Evolutionary conservation across 176 grass and related monocot species (phyloP).

Genomic region (Guadua angustifolia): DNA sequence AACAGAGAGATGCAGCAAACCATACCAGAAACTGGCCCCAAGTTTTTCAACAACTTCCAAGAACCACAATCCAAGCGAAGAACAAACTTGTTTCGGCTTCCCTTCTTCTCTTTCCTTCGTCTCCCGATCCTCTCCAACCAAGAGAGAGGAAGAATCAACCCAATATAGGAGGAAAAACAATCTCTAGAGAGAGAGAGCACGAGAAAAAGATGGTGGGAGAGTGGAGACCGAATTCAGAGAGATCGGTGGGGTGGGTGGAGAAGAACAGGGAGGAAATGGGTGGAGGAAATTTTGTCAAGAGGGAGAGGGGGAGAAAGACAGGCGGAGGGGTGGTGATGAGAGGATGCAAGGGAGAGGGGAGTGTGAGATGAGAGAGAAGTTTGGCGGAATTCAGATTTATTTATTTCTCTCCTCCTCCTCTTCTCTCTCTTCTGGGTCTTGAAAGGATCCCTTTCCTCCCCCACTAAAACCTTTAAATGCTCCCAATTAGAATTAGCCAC

Average conservation of each 20-base stretch:
- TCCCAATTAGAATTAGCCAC: conserved; percentile 33
- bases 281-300: conserved; percentile 61
- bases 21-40: conserved; percentile 35
- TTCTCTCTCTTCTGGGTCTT: conserved; percentile 9
- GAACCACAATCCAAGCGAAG: conserved; percentile 31
- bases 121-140: conserved; percentile 41
- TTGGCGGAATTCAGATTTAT: conserved; percentile 55
- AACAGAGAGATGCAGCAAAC: conserved; percentile 14
- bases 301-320: conserved; percentile 32
- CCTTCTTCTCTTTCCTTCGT: neutral
- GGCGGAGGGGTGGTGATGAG: conserved; percentile 39
- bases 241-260: conserved; percentile 52
- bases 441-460: conserved; percentile 48
- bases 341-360: conserved; percentile 15
- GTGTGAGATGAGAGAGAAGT: conserved; percentile 29
- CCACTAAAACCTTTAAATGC: conserved; percentile 52
- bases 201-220: conserved; percentile 16
- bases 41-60: conserved; percentile 14
- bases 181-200: conserved; percentile 2
- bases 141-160: conserved; percentile 33
- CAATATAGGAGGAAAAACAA: conserved; percentile 35
- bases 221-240: conserved; percentile 41
- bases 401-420: conserved; percentile 25
- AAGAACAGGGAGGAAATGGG: conserved; percentile 46
- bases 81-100: neutral